Evolutionary conservation across 495 filamentous ascomycete species (phyloP).

Genomic region (Tuber calosporum): DNA sequence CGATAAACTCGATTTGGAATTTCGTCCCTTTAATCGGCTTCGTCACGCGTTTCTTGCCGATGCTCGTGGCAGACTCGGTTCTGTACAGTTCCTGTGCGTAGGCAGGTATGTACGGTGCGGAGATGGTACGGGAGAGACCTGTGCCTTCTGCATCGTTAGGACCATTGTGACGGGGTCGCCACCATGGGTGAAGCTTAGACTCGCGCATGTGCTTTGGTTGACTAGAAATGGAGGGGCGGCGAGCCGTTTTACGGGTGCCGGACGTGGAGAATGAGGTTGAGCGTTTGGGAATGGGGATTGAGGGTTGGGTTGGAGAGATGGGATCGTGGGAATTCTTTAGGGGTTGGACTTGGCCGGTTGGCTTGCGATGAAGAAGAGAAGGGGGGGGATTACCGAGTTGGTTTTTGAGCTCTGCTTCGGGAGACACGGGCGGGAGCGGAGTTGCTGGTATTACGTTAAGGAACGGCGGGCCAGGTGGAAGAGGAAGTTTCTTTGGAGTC

Average conservation of each 20-base stretch:
- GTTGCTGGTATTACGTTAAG: slow-evolving; percentile 35
- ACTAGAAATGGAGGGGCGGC: slow-evolving; percentile 24
- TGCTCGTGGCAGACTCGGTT: not conserved
- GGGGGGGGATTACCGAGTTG: slow-evolving; percentile 28
- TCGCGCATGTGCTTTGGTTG: slow-evolving; percentile 26
- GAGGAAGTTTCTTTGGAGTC: slow-evolving; percentile 12
- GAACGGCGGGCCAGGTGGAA: slow-evolving; percentile 14
- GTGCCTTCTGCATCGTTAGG: slow-evolving; percentile 21
- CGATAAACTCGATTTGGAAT: slow-evolving; percentile 38
- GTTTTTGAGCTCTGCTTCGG: slow-evolving; percentile 25
- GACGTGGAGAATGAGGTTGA: slow-evolving; percentile 7
- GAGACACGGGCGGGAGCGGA: slow-evolving; percentile 26
- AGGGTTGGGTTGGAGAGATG: slow-evolving; percentile 9
- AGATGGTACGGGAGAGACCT: slow-evolving; percentile 21
- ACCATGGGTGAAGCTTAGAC: slow-evolving; percentile 35
- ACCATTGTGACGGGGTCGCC: slow-evolving; percentile 28
- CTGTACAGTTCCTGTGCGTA: not conserved
- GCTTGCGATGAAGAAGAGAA: slow-evolving; percentile 22
- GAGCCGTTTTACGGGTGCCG: slow-evolving; percentile 19
- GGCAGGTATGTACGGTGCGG: not conserved
- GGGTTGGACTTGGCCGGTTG: slow-evolving; percentile 17
- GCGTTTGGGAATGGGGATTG: slow-evolving; percentile 8
- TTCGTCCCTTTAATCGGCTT: slow-evolving; percentile 31
- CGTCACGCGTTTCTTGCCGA: slow-evolving; percentile 22
- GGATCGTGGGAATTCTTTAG: slow-evolving; percentile 4